Percentiles rank a stretch among this genome's conserved stretches.
phyloP scores from a whole-genome alignment of 441 rosid genomes.

The Viola pubescens region DNA sequence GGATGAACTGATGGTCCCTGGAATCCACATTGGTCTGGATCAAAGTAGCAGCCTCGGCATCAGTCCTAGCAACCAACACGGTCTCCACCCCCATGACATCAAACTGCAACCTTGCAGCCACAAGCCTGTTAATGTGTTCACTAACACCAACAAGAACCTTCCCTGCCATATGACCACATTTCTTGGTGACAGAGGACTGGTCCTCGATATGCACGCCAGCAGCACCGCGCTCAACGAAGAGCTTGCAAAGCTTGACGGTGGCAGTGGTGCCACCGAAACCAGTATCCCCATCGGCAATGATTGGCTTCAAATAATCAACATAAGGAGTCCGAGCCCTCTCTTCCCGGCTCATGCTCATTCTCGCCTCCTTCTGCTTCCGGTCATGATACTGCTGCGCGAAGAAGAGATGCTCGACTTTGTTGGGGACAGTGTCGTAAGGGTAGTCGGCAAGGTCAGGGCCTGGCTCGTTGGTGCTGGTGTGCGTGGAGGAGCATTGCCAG shows the following conservation, averaged over 20 bases:
- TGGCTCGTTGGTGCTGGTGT: conserved; percentile 76
- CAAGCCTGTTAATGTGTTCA: conserved; percentile 83
- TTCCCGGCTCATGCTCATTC: conserved; percentile 81
- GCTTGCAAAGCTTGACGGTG: conserved; percentile 87
- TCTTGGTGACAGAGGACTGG: conserved; percentile 87
- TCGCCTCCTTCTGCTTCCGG: conserved; percentile 77
- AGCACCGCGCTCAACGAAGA: conserved; percentile 86
- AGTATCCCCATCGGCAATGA: conserved; percentile 90
- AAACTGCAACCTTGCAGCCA: conserved; percentile 86
- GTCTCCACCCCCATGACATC: conserved; percentile 95
- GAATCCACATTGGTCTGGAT: conserved; percentile 77
- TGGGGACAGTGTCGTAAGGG: conserved; percentile 88
- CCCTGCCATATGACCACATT: conserved; percentile 95
- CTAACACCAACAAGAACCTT: conserved; percentile 84
- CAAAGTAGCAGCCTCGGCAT: conserved; percentile 73
- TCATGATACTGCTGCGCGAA: conserved; percentile 92
- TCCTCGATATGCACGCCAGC: conserved; percentile 95
- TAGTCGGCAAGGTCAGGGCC: conserved; percentile 96
- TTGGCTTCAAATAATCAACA: conserved; percentile 79
- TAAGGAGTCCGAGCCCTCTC: conserved; percentile 79
- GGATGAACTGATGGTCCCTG: conserved; percentile 82
- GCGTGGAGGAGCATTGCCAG: conserved; percentile 97
- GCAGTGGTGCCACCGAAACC: conserved; percentile 93
- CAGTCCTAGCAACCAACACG: conserved; percentile 76
- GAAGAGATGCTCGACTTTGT: conserved; percentile 85